Evolutionary conservation across 179 eudicot genomes (phyloP), one percentile per base, ranked within the genome.

Genomic region (Gypsophila paniculata): DNA sequence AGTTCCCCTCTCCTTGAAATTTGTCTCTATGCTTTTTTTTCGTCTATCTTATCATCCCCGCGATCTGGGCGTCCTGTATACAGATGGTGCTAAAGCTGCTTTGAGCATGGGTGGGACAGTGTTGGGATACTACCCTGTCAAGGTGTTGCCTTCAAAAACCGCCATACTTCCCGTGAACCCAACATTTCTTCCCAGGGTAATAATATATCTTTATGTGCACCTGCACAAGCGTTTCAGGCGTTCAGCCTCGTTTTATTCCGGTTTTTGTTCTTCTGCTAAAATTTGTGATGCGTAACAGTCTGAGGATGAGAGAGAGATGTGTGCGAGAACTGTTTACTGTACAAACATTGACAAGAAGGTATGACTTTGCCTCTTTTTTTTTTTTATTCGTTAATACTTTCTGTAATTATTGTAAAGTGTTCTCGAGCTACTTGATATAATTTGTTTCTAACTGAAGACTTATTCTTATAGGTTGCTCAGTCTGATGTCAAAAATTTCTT

Each of bases 131-230:
- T 87, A 89, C 78, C 93, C 88, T 55, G 82, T 93, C 58, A 86
- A 78, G 84, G 98, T 93, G 61, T 85, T 89, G 77, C 98, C 98
- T 71, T 93, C 98, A 21, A 93, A 93, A 79, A 93, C 98, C 69
- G 96, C 98, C 34, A 93, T 93, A 64, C 90, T 93, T 77, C 98
- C 98, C 18, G 98, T 93, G 77, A 93, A 93, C 77, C 98, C 98
- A 25, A 88, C 90, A 39, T 91, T 91, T 80, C 98, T 93, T 68
- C 98, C 98, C 57, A 89, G 91, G 93, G 98, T 93, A 86, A 68
- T 85, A 29, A 48, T 72, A 68, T 57, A 49, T 69, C 19, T 8
- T 52, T 23, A 65, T 36, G 3, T 46, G 44, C 2, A 19, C 65
- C 53, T 36, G 18, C 52, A 23, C 36, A 58, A 18, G 38, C 25